phyloP scores from a whole-genome alignment of 305 asterid species.

The Fraxinus velutina region DNA sequence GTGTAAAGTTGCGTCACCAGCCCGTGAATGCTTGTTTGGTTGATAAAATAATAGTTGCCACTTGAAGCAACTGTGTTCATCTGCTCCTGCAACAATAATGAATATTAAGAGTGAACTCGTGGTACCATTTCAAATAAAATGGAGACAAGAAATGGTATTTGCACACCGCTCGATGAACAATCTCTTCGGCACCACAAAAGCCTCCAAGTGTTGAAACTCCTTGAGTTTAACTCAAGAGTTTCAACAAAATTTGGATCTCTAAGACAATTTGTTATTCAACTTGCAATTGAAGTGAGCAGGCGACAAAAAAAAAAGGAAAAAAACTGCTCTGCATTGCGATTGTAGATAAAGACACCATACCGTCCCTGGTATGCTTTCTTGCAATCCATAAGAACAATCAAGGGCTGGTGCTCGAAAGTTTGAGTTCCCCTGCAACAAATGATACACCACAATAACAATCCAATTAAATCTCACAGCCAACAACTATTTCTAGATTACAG shows the following conservation, averaged over 20 bases:
- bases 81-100: constrained; percentile 24
- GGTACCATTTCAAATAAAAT: not conserved
- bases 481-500: constrained; percentile 14
- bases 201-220: constrained; percentile 22
- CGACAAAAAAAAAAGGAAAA: not conserved
- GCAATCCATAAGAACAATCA: constrained; percentile 29
- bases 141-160: not conserved
- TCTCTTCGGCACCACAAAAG: constrained; percentile 16
- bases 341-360: constrained; percentile 15
- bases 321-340: not conserved
- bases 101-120: not conserved
- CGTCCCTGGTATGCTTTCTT: constrained; percentile 20
- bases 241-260: not conserved
- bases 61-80: constrained; percentile 22
- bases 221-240: not conserved
- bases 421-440: constrained; percentile 30
- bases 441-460: not conserved
- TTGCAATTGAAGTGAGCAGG: not conserved
- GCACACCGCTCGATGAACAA: constrained; percentile 26
- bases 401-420: constrained; percentile 24
- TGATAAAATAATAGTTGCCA: constrained; percentile 7
- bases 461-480: not conserved
- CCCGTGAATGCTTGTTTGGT: constrained; percentile 23
- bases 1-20: constrained; percentile 25
- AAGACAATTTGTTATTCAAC: constrained; percentile 1